Conservation (phyloP, 331 rosid genomes). For the Rosa hybrid region DNA sequence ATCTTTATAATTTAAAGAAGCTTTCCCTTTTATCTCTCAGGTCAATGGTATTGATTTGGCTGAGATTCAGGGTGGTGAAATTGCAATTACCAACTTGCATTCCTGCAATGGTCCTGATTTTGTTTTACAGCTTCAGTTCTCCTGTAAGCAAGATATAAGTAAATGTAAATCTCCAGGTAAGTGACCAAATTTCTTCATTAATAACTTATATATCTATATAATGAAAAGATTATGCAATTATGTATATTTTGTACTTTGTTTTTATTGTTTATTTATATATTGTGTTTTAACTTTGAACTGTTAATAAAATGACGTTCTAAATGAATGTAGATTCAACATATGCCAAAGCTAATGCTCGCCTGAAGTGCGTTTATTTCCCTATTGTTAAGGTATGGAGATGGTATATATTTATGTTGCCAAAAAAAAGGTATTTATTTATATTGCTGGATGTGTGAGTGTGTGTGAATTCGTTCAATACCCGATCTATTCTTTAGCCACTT, state of each 20-base stretch:
- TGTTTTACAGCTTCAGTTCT: constrained; percentile 55
- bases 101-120: constrained; percentile 69
- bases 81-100: constrained; percentile 58
- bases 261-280: background rate
- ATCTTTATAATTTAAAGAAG: background rate
- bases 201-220: background rate
- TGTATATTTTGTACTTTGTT: background rate
- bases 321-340: constrained; percentile 37
- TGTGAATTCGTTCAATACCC: background rate
- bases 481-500: background rate
- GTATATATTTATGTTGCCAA: background rate
- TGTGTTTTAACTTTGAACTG: background rate
- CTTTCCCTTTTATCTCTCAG: constrained; percentile 29
- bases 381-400: constrained; percentile 39
- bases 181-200: background rate
- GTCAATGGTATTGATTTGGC: constrained; percentile 55
- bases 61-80: constrained; percentile 62
- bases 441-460: background rate
- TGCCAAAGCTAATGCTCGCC: constrained; percentile 56
- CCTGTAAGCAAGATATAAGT: constrained; percentile 1
- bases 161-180: constrained; percentile 29
- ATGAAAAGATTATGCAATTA: background rate
- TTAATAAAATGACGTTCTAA: background rate
- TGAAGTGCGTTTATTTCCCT: constrained; percentile 61
- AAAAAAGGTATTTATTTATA: no score